A percentile compares a stretch with the other conserved stretches of the same genome.
phyloP scores from a whole-genome alignment of 1,139 yeast species.

The Geotrichum bryndzae region DNA sequence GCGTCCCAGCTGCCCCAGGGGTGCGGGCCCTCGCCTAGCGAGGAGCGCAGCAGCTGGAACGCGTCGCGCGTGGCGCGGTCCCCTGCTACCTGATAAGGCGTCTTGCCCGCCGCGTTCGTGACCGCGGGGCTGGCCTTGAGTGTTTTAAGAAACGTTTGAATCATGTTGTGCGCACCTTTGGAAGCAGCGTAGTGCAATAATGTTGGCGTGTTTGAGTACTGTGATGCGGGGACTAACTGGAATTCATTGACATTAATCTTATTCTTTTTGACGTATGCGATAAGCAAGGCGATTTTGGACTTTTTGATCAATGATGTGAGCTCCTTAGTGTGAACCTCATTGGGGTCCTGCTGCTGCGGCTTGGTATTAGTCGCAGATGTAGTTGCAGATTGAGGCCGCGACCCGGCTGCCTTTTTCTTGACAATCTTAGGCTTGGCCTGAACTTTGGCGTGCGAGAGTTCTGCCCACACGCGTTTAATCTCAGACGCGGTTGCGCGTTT shows the following conservation, averaged over 20 bases:
- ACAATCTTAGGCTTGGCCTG: slow-evolving; percentile 52
- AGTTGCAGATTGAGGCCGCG: slow-evolving; percentile 10
- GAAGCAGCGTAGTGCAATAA: slow-evolving; percentile 73
- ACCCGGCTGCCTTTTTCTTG: slow-evolving; percentile 26
- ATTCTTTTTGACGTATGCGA: slow-evolving; percentile 56
- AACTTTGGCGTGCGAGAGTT: slow-evolving; percentile 55
- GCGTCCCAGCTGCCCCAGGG: slow-evolving; percentile 56
- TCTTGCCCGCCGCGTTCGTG: slow-evolving; percentile 48
- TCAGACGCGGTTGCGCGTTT: slow-evolving; percentile 81
- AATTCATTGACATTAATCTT: slow-evolving; percentile 46
- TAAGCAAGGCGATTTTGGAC: slow-evolving; percentile 71
- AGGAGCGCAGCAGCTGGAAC: slow-evolving; percentile 63
- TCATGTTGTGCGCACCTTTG: slow-evolving; percentile 61
- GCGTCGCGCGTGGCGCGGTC: slow-evolving; percentile 44
- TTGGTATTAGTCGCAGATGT: slow-evolving; percentile 21
- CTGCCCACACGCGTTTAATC: slow-evolving; percentile 77
- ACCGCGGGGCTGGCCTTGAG: slow-evolving; percentile 67
- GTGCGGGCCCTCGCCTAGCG: slow-evolving; percentile 52
- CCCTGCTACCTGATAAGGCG: slow-evolving; percentile 55
- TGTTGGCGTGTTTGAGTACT: slow-evolving; percentile 58
- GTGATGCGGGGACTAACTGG: slow-evolving; percentile 45
- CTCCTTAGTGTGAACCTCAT: slow-evolving; percentile 52
- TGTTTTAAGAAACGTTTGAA: slow-evolving; percentile 55
- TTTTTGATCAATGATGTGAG: slow-evolving; percentile 55
- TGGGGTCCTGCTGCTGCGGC: slow-evolving; percentile 28